Base-by-base conservation (phyloP, 106 monocot genomes). In the Dactylorhiza incarnata region DNA sequence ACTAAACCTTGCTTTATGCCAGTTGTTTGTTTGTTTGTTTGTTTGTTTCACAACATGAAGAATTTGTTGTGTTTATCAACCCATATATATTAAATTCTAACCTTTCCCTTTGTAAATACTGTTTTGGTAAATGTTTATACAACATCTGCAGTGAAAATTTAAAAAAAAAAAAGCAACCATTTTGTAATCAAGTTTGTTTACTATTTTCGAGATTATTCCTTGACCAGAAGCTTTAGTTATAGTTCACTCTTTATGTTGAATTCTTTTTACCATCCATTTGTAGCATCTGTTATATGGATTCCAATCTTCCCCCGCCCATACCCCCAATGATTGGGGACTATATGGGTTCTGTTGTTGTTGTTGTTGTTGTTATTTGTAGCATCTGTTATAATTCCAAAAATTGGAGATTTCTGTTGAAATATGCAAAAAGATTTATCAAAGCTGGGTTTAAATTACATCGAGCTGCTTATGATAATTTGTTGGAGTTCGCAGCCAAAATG, bases 401-500 rank as follows among this genome's bases (percentile, higher is more conserved):
- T 68, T 97, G 94, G 96, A 75, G 81, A 79, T 75, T 89, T 72
- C 82, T 97, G 5, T 84, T 74, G 47, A 85, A 85, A 78, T 94
- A 91, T 83, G 84, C 96, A 16, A 83, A 29, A 82, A 85, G 69
- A 73, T 97, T 94, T 86, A 51, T 87, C n/a, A 87, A 94, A 77
- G 85, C 89, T 63, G 89, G 87, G 45, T 91, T 94, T 51, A 97
- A 89, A 77, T 68, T 97, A 72, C 96, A 85, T 72, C 80, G 81
- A 72, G 17, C 82, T 77, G 82, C 93, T 47, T 97, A 87, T 85
- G 94, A 94, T 70, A 91, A 81, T 65, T 89, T 93, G 91, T 94
- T 97, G 89, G 93, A 97, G 45, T 97, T 91, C 83, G 93, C 96
- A 80, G 91, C 93, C 25, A 91, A 87, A 85, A 80, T 84, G 55